These are phyloP conservation scores for Coemansia sp. DNA, from an alignment of 192 early-diverging fungal genomes.

Conservation along the genomic window DNA sequence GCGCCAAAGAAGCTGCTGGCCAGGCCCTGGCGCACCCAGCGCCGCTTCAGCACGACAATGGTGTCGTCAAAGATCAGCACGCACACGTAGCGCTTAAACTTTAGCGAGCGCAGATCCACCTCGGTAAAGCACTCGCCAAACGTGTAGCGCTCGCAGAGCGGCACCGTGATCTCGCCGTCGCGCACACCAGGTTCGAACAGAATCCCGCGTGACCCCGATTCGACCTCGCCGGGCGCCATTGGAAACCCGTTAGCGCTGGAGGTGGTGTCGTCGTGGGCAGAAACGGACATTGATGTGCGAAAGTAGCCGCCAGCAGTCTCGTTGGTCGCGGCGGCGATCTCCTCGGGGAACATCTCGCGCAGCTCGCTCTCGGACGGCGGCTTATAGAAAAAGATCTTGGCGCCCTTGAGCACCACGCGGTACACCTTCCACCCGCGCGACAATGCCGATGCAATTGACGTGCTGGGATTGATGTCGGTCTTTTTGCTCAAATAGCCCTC, in stretches of 20 bases:
- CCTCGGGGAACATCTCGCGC: slow-evolving; percentile 54
- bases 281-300: slow-evolving; percentile 31
- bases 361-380: slow-evolving; percentile 56
- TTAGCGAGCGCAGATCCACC: slow-evolving; percentile 57
- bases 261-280: slow-evolving; percentile 17
- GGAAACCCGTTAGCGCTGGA: slow-evolving; percentile 40
- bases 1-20: slow-evolving; percentile 55
- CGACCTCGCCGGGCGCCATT: slow-evolving; percentile 57
- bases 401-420: slow-evolving; percentile 64
- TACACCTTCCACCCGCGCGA: slow-evolving; percentile 76
- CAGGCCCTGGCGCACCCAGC: slow-evolving; percentile 56
- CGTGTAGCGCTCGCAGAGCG: slow-evolving; percentile 56
- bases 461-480: slow-evolving; percentile 62
- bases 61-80: slow-evolving; percentile 63
- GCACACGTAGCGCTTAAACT: slow-evolving; percentile 61
- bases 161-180: slow-evolving; percentile 48
- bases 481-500: slow-evolving; percentile 75
- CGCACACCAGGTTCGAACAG: slow-evolving; percentile 60
- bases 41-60: slow-evolving; percentile 63
- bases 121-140: slow-evolving; percentile 69
- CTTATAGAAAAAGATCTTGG: slow-evolving; percentile 74
- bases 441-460: slow-evolving; percentile 54
- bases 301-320: slow-evolving; percentile 48
- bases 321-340: slow-evolving; percentile 45
- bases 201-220: slow-evolving; percentile 52